phyloP scores from a whole-genome alignment of 176 grass and related monocot genomes.

The Canna indica region DNA sequence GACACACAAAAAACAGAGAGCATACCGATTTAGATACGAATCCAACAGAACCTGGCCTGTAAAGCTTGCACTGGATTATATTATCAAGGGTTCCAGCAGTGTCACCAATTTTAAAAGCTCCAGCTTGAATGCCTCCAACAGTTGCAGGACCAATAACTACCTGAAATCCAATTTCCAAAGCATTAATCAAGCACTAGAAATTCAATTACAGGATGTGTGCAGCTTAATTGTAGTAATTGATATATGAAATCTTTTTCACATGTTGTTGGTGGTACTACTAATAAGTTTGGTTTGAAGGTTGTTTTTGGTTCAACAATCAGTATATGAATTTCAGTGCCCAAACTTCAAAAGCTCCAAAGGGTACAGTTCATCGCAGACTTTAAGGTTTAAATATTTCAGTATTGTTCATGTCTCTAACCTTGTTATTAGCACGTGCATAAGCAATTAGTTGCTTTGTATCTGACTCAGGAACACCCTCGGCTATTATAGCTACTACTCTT shows the following conservation, averaged over 20 bases:
- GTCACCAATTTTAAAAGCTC: slow-evolving; percentile 97
- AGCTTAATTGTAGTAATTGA: background rate
- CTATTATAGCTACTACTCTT: slow-evolving; percentile 92
- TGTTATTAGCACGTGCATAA: slow-evolving; percentile 86
- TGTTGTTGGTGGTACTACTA: background rate
- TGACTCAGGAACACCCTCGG: slow-evolving; percentile 95
- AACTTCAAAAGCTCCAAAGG: background rate
- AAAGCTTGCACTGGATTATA: slow-evolving; percentile 97
- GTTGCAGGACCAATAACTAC: slow-evolving; percentile 95
- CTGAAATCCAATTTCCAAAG: slow-evolving; percentile 20
- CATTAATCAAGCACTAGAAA: background rate
- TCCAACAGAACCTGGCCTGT: slow-evolving; percentile 92
- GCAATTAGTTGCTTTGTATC: slow-evolving; percentile 87
- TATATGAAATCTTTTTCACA: background rate
- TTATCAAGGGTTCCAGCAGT: slow-evolving; percentile 98
- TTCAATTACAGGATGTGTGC: background rate
- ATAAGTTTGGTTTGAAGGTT: background rate
- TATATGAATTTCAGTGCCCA: background rate
- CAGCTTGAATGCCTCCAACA: slow-evolving; percentile 95
- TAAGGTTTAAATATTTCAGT: slow-evolving; percentile 2
- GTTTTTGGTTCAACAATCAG: background rate
- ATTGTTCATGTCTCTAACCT: slow-evolving; percentile 35
- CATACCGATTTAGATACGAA: slow-evolving; percentile 98
- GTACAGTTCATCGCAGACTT: background rate
- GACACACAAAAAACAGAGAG: too few relatives aligned